Percentiles rank a stretch among this genome's conserved stretches.
phyloP scores from a whole-genome alignment of 805 yeast genomes.

The Barnettozyma populi region DNA sequence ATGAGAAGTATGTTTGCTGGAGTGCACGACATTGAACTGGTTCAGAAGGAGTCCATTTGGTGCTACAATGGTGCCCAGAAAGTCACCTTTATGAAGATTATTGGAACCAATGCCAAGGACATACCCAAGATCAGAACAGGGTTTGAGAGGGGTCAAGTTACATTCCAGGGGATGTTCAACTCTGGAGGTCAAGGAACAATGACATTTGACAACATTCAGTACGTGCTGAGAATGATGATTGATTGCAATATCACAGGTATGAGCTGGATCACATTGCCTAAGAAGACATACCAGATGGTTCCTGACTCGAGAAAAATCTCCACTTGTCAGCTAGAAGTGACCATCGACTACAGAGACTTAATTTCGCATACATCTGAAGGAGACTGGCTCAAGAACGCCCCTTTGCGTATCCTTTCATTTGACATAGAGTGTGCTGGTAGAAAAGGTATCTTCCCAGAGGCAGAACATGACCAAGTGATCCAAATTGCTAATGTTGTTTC shows the following conservation, averaged over 20 bases:
- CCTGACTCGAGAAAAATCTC: slow-evolving; percentile 44
- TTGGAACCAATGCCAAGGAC: slow-evolving; percentile 57
- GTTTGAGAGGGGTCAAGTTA: slow-evolving; percentile 78
- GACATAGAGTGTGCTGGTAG: slow-evolving; percentile 99
- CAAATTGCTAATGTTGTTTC: slow-evolving; percentile 96
- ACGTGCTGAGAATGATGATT: slow-evolving; percentile 79
- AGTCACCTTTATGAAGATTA: slow-evolving; percentile 73
- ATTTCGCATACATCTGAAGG: slow-evolving; percentile 86
- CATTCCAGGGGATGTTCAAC: slow-evolving; percentile 58
- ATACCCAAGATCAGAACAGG: slow-evolving; percentile 67
- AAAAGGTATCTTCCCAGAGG: slow-evolving; percentile 93
- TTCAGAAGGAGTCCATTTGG: slow-evolving; percentile 83
- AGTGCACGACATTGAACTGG: slow-evolving; percentile 60
- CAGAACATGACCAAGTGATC: slow-evolving; percentile 88
- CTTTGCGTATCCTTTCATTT: slow-evolving; percentile 85
- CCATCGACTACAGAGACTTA: slow-evolving; percentile 60
- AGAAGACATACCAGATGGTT: slow-evolving; percentile 54
- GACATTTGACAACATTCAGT: slow-evolving; percentile 88
- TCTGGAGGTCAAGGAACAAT: slow-evolving; percentile 46
- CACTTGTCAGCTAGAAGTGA: slow-evolving; percentile 81
- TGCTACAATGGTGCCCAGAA: slow-evolving; percentile 79
- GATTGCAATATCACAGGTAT: slow-evolving; percentile 92
- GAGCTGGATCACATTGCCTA: slow-evolving; percentile 95
- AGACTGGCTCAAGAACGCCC: slow-evolving; percentile 90
- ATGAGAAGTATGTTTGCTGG: slow-evolving; percentile 46